Evolutionary conservation across 768 basidiomycete genomes (phyloP).

Genomic region (Ramaria sp.): DNA sequence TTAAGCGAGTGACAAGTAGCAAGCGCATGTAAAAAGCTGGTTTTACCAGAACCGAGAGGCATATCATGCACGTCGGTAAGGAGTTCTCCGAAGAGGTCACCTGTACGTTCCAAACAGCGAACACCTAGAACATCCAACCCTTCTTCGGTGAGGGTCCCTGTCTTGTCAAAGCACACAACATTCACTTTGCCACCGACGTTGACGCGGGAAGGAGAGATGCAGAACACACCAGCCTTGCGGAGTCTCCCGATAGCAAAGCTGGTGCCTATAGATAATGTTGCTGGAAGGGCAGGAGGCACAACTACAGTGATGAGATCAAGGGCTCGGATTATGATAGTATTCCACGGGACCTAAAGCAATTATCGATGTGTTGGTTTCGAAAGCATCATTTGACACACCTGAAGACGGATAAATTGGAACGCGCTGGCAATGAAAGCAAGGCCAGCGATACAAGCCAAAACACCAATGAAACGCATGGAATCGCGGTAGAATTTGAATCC

Average conservation of each 20-base stretch:
- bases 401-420: conserved; percentile 82
- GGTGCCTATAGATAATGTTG: conserved; percentile 94
- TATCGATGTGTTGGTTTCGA: background rate
- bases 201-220: conserved; percentile 91
- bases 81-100: conserved; percentile 80
- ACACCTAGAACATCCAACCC: conserved; percentile 95
- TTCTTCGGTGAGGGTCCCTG: conserved; percentile 96
- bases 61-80: conserved; percentile 80
- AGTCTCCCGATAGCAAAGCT: conserved; percentile 88
- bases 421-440: conserved; percentile 88
- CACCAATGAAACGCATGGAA: conserved; percentile 81
- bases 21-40: conserved; percentile 82
- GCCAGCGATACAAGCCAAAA: conserved; percentile 83
- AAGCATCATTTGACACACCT: conserved; percentile 39
- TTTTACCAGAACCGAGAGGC: conserved; percentile 55
- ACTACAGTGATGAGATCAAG: conserved; percentile 95
- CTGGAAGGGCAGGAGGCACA: conserved; percentile 94
- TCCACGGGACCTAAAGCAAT: conserved; percentile 61
- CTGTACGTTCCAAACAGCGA: conserved; percentile 67
- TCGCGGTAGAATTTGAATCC: conserved; percentile 98
- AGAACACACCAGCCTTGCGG: conserved; percentile 81
- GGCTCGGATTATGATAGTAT: conserved; percentile 83
- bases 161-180: conserved; percentile 98
- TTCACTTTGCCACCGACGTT: conserved; percentile 96
- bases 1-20: conserved; percentile 96